Evolutionary conservation across 2,329 filamentous ascomycete genomes (phyloP), one percentile per base, ranked within the genome.

Genomic region (Scedosporium minutisporum): DNA sequence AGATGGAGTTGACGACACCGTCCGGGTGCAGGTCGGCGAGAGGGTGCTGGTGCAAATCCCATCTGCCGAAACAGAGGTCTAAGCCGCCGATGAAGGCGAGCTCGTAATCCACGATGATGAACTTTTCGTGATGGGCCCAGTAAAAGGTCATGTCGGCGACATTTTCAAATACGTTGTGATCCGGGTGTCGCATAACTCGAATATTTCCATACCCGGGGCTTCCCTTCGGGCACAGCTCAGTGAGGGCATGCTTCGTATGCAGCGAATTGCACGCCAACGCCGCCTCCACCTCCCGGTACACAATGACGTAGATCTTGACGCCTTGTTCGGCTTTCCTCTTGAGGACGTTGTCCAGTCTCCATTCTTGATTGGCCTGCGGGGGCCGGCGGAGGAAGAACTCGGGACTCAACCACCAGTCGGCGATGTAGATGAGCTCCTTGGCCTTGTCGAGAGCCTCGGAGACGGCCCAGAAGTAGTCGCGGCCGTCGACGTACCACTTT

Each of bases 101-200:
- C 16, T 87, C 83, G 70, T 96, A 96, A 75, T 97, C 95, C 61
- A 97, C 89, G 18, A 99, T 90, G 62, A 97, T 89, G 71, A 97
- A 96, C 72, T 99, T 99, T 70, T 99, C 95, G 72, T 99, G 95
- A 72, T 99, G 95, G 0, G 95, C 95, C 86, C 93, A 97, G 77
- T 96, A 97, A 70, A 97, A 91, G 0, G 92, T 97, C 90, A 96
- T 96, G 68, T 97, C 93, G 33, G 90, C 90, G 2, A 89, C 90
- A 69, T 97, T 97, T 69, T 97, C 92, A 60, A 97, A 86, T 2
- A 96, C 84, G 66, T 97, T 97, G 76, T 97, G 93, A 73, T 97
- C 93, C 0, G 93, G 93, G 75, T 97, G 93, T 33, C 93, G 86
- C 84, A 96, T 89, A 60, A 96, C 80, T 42, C 80, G 84, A 71